A percentile compares a stretch with the other conserved stretches of the same genome.
Evolutionary conservation across 257 asterid genomes (phyloP).

Genomic region (Gentiana dahurica): DNA sequence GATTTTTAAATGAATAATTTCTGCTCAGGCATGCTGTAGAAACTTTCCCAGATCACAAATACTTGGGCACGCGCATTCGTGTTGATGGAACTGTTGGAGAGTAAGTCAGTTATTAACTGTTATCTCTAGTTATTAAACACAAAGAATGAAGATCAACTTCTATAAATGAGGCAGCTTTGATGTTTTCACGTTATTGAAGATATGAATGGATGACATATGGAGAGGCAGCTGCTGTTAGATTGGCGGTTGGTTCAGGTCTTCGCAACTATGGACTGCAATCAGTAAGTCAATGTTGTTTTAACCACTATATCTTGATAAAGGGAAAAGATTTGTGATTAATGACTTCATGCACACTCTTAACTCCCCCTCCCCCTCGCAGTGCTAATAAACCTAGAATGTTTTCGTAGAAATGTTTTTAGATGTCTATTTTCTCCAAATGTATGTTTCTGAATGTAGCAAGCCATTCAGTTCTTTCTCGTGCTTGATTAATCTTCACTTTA

Average conservation of each 20-base stretch:
- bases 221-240: slow-evolving; percentile 76
- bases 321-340: no score
- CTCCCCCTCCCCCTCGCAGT: no score
- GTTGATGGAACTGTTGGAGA: slow-evolving; percentile 93
- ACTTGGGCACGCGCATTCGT: slow-evolving; percentile 86
- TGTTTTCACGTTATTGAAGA: slow-evolving; percentile 19
- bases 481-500: no score
- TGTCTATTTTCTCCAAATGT: background rate
- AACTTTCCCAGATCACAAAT: slow-evolving; percentile 69
- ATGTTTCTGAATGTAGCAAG: background rate
- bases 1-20: no score
- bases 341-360: background rate
- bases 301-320: background rate
- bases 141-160: no score
- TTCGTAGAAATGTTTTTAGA: no score
- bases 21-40: slow-evolving; percentile 63
- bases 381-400: background rate
- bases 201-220: slow-evolving; percentile 99
- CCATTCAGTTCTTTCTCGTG: no score
- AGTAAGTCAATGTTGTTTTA: slow-evolving; percentile 26
- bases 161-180: no score
- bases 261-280: slow-evolving; percentile 49
- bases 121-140: no score
- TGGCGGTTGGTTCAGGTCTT: slow-evolving; percentile 92
- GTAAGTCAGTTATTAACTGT: slow-evolving; percentile 35